A percentile compares a stretch with the other conserved stretches of the same genome.
Evolutionary conservation across 2,329 filamentous ascomycete species (phyloP).

Genomic region (Phialemoniopsis sp.): DNA sequence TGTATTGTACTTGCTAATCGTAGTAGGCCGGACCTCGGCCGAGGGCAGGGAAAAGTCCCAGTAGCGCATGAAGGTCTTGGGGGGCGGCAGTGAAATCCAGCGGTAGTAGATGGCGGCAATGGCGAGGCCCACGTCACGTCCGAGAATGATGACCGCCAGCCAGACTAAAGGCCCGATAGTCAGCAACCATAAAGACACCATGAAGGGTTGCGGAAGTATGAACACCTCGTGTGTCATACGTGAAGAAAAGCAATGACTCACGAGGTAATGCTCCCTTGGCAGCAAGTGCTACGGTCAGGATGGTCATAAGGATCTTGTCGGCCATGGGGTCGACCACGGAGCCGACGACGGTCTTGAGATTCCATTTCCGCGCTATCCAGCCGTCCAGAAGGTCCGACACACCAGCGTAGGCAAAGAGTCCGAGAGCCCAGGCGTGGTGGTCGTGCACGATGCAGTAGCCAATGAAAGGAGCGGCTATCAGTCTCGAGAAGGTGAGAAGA

Average conservation of each 20-base stretch:
- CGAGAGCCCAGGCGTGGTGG: constrained; percentile 72
- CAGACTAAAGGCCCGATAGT: constrained; percentile 52
- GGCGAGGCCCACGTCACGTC: constrained; percentile 78
- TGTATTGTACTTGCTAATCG: constrained; percentile 89
- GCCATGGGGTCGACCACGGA: constrained; percentile 96
- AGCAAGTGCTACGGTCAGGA: constrained; percentile 80
- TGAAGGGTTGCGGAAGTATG: too few relatives aligned
- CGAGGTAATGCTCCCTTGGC: constrained; percentile 77
- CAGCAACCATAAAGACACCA: too few relatives aligned
- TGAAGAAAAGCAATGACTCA: constrained; percentile 38
- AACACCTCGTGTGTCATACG: too few relatives aligned
- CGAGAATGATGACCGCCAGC: constrained; percentile 85
- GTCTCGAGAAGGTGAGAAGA: constrained; percentile 80
- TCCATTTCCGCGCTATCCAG: constrained; percentile 85
- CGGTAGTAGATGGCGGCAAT: constrained; percentile 91
- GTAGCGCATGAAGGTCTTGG: constrained; percentile 88
- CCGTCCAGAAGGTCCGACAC: constrained; percentile 91
- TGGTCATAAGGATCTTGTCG: constrained; percentile 94
- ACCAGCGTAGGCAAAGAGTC: constrained; percentile 87
- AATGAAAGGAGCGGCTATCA: constrained; percentile 76
- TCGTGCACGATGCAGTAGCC: constrained; percentile 87
- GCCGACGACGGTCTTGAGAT: constrained; percentile 88
- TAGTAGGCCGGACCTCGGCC: constrained; percentile 79
- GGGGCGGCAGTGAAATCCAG: constrained; percentile 88
- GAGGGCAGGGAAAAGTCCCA: constrained; percentile 96